Evolutionary conservation across 1,284 basidiomycete genomes (phyloP).

Genomic region (Uromyces viciae-fabae): DNA sequence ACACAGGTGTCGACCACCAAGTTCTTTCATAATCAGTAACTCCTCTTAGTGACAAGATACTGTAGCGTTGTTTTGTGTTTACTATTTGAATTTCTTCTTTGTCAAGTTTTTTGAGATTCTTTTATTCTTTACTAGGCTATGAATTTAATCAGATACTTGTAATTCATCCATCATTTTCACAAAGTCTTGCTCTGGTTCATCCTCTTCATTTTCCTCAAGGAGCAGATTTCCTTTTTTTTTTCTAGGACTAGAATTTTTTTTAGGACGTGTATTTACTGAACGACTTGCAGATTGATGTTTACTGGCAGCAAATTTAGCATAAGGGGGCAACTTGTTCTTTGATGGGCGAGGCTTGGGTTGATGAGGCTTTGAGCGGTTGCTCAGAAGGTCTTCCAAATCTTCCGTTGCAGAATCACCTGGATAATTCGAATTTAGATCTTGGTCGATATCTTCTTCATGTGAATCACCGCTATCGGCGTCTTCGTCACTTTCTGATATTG

Average conservation of each 20-base stretch:
- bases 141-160: conserved; percentile 25
- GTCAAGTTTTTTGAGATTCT: too few species aligned
- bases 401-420: not conserved
- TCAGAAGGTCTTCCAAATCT: not conserved
- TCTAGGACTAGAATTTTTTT: not conserved
- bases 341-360: not conserved
- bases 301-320: not conserved
- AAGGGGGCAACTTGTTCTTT: not conserved
- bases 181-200: conserved; percentile 30
- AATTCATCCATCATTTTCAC: conserved; percentile 17
- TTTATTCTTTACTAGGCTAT: too few species aligned
- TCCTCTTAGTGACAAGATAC: too few species aligned
- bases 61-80: too few species aligned
- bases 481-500: not conserved
- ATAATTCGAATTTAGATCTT: not conserved
- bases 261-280: not conserved
- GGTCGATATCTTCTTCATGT: not conserved
- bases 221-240: not conserved
- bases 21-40: too few species aligned
- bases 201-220: not conserved
- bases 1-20: too few species aligned
- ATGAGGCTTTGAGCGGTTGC: not conserved
- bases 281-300: not conserved
- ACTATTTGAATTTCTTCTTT: too few species aligned
- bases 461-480: not conserved